Base-by-base conservation (phyloP, 2,329 filamentous ascomycete species). In the Graphilbum sp. region DNA sequence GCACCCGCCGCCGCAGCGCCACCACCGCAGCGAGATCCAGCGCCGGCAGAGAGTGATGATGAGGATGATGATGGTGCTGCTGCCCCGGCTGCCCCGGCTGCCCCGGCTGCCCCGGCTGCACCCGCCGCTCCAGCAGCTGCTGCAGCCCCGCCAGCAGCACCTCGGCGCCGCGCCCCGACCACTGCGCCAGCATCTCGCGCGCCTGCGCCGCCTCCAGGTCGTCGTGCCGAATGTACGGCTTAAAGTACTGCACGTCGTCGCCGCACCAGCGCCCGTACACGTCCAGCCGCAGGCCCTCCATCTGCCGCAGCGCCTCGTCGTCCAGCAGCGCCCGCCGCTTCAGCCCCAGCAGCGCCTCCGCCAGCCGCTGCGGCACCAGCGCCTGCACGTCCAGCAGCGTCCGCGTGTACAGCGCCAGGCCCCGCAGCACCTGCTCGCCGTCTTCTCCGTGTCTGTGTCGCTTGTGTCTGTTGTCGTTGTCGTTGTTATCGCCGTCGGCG, bases 211-310 rank as follows among this genome's bases (percentile, higher is more conserved):
- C 72, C 19, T 75, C 69, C 5, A 83, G 56, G 46, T 90, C 81
- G 46, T 87, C 83, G 48, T 92, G 77, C 23, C 82, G 75, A 27
- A 92, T 81, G 60, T 85, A 94, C 0, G 87, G 87, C 1, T 77
- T 88, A 52, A 92, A 95, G 46, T 79, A 80, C 34, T 72, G 73
- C 32, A 94, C 81, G 43, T 92, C 84, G 8, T 86, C 75, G 16
- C 80, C 70, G 44, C 90, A 81, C 81, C 86, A 93, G 17, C 69
- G 68, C 45, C 78, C 74, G 49, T 84, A 75, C 10, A 90, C 60
- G 50, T 94, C 85, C 20, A 95, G 60, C 27, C 81, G 72, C 12
- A 94, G 60, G 15, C 78, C 79, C 45, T 82, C 73, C 1, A 90
- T 56, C 1, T 61, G 58, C 38, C 69, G 67, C 16, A 95, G 61